These are phyloP conservation scores for Fomitopsis serialis DNA, from an alignment of 768 basidiomycete genomes.

Conservation along the genomic window DNA sequence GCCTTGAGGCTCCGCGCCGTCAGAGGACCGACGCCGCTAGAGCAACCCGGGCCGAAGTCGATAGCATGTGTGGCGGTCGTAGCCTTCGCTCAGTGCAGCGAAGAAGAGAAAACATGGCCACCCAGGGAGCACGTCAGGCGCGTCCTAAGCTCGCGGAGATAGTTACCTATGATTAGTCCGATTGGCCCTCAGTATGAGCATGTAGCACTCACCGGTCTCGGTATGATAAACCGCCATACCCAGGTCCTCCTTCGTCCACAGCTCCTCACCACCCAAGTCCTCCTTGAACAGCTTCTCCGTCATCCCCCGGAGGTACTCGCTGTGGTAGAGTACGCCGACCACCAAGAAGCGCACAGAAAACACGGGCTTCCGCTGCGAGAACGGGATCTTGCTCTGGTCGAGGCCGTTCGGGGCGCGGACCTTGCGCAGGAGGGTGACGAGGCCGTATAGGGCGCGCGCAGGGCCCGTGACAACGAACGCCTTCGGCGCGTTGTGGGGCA, in stretches of 20 bases:
- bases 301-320: constrained; percentile 69
- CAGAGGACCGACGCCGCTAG: constrained; percentile 88
- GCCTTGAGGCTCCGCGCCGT: constrained; percentile 85
- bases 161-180: constrained; percentile 54
- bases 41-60: constrained; percentile 95
- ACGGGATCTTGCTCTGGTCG: constrained; percentile 92
- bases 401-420: constrained; percentile 79
- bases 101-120: constrained; percentile 87
- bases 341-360: constrained; percentile 92
- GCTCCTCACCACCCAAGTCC: constrained; percentile 71
- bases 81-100: constrained; percentile 91
- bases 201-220: constrained; percentile 66
- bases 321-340: constrained; percentile 97
- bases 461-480: constrained; percentile 94
- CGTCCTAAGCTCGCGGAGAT: constrained; percentile 62
- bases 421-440: constrained; percentile 87
- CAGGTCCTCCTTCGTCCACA: constrained; percentile 68
- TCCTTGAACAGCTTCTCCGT: constrained; percentile 72
- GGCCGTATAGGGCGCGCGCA: constrained; percentile 83
- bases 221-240: constrained; percentile 88
- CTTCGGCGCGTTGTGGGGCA: constrained; percentile 89
- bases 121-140: constrained; percentile 85
- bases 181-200: constrained; percentile 4
- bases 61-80: constrained; percentile 91
- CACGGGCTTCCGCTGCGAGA: constrained; percentile 90